phyloP scores from a whole-genome alignment of 768 basidiomycete genomes.

The Russula sp. region DNA sequence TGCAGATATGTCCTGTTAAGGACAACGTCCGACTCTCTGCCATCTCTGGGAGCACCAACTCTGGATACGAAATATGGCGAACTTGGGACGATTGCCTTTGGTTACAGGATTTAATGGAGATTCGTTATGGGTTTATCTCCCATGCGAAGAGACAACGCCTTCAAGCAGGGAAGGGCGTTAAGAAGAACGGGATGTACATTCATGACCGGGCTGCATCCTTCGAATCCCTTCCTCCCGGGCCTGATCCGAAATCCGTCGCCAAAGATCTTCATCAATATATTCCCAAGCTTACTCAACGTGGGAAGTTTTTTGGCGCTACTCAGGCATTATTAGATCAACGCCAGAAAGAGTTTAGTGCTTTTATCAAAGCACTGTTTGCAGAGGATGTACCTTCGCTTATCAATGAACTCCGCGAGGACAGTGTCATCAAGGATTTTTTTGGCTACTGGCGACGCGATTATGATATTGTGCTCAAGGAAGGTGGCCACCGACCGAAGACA shows the following conservation, averaged over 20 bases:
- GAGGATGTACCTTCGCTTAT: conserved; percentile 64
- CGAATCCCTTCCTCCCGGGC: conserved; percentile 81
- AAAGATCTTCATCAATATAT: conserved; percentile 63
- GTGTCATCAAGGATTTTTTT: conserved; percentile 70
- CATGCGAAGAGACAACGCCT: conserved; percentile 67
- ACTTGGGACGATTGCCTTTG: conserved; percentile 80
- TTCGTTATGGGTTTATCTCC: conserved; percentile 60
- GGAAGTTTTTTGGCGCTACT: conserved; percentile 67
- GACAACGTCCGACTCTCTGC: conserved; percentile 21
- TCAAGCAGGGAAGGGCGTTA: conserved; percentile 68
- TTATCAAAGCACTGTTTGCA: conserved; percentile 58
- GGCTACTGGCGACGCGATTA: conserved; percentile 72
- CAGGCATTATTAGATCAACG: conserved; percentile 64
- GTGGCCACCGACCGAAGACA: conserved; percentile 28
- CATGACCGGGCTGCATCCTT: conserved; percentile 77
- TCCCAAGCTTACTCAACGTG: conserved; percentile 68
- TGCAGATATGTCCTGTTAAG: conserved; percentile 32
- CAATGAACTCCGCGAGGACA: conserved; percentile 58
- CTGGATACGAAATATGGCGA: conserved; percentile 72
- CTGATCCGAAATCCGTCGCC: conserved; percentile 72
- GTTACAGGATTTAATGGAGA: conserved; percentile 69
- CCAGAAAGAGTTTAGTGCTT: conserved; percentile 53
- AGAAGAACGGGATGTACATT: conserved; percentile 65
- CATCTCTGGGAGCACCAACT: conserved; percentile 33
- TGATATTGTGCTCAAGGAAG: conserved; percentile 52